phyloP scores from a whole-genome alignment of 495 filamentous ascomycete species.

The Daldinia vernicosa region DNA sequence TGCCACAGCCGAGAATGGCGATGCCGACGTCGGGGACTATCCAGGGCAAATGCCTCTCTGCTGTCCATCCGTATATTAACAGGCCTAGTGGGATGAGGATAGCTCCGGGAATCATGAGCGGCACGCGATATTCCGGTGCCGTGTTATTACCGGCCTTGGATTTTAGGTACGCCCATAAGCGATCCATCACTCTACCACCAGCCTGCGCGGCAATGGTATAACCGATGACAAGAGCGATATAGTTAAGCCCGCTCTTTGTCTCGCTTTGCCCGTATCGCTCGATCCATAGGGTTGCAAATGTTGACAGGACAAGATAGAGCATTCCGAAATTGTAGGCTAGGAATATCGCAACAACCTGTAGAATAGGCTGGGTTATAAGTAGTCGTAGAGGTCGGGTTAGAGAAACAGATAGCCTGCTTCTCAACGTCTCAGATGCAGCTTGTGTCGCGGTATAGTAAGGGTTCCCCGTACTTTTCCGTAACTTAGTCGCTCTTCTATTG shows the following conservation, averaged over 20 bases:
- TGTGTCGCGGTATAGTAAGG: conserved; percentile 45
- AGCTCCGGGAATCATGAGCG: conserved; percentile 40
- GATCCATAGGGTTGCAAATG: conserved; percentile 58
- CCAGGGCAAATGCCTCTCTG: conserved; percentile 50
- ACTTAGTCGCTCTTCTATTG: conserved; percentile 57
- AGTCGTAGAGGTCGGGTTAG: conserved; percentile 63
- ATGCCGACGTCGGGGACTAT: conserved; percentile 50
- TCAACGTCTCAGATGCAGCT: background rate
- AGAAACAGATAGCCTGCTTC: conserved; percentile 28
- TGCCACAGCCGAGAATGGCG: conserved; percentile 26
- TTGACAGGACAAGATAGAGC: conserved; percentile 61
- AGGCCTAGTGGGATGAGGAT: conserved; percentile 40
- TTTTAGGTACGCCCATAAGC: conserved; percentile 36
- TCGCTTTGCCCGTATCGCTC: conserved; percentile 47
- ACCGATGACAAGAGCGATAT: conserved; percentile 63
- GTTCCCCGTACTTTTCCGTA: conserved; percentile 66
- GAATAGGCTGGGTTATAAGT: conserved; percentile 60
- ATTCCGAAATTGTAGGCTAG: conserved; percentile 54
- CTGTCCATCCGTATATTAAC: conserved; percentile 55
- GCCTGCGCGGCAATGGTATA: conserved; percentile 56
- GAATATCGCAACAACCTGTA: conserved; percentile 55
- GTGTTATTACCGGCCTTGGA: conserved; percentile 14
- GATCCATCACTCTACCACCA: conserved; percentile 48
- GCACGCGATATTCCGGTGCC: conserved; percentile 41
- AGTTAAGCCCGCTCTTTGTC: conserved; percentile 54